Evolutionary conservation across 164 flowering plant genomes (phyloP), one percentile per base, ranked within the genome.

Genomic region (Umbilicus rupestris): DNA sequence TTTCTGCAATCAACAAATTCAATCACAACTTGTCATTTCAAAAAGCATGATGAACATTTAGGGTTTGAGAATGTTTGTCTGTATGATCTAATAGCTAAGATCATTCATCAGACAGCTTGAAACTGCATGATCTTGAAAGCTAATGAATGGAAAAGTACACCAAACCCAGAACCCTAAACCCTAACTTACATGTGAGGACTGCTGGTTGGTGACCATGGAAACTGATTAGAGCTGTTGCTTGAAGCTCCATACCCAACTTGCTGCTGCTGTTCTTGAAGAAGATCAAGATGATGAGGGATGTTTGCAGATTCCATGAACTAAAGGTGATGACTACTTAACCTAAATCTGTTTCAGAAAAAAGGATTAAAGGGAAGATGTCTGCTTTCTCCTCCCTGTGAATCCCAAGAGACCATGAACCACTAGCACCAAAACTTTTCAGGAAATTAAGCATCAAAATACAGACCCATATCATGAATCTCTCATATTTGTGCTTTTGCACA

Each of bases 281-380:
- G 87, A 67, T 77, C 78, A 6, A 73, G 76, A n/a, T 77, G 83
- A 71, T 82, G 84, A 80, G 81, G 83, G 58, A 77, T 74, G 74
- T 88, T 84, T 80, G 87, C 83, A 85, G 92, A 85, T 73, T 91
- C 92, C 95, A 91, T 90, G 65, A 65, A 9, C 7, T 7, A n/a
- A 39, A 35, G 22, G 5, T n/a, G 42, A 3, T 12, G 10, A 41
- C 44, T 41, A 41, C 44, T 55, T 55, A 55, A 55, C 60, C 33
- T 29, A 52, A 33, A 70, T 44, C n/a, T n/a, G 77, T 62, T 70
- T 64, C n/a, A 65, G 44, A 24, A 65, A 19, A 64, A 29, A 24
- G 11, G 29, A 20, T 35, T n/a, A 63, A 33, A 41, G 46, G 64
- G 46, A 29, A 22, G 58, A 52, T 55, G 3, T 55, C 33, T 28